These are phyloP conservation scores for Astrephomene gubernaculifera DNA, from an alignment of 139 green algal species.

Conservation along the genomic window DNA sequence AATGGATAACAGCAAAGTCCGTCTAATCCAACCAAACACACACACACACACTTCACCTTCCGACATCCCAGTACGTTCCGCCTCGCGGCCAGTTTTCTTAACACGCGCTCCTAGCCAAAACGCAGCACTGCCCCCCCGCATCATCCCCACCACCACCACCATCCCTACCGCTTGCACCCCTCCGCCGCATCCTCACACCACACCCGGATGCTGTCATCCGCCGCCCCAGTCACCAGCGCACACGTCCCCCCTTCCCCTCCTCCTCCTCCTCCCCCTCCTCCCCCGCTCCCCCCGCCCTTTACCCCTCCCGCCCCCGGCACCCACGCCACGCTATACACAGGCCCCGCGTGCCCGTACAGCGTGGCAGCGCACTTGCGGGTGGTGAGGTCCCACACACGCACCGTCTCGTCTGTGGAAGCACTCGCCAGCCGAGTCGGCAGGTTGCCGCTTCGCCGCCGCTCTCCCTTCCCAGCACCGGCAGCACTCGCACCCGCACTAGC, in stretches of 20 bases:
- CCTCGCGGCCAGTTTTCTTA: too few species aligned
- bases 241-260: too few species aligned
- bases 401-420: neutral
- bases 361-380: neutral
- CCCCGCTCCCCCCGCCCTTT: neutral
- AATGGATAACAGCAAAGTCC: too few species aligned
- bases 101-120: too few species aligned
- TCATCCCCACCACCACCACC: too few species aligned
- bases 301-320: neutral
- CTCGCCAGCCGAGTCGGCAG: neutral
- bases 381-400: constrained; percentile 9
- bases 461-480: too few species aligned
- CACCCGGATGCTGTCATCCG: constrained; percentile 15
- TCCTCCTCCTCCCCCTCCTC: neutral
- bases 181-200: neutral
- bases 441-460: neutral
- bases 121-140: too few species aligned
- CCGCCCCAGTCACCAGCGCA: neutral
- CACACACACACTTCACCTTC: too few species aligned
- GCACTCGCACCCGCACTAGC: too few species aligned
- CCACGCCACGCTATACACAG: constrained; percentile 3
- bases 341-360: constrained; percentile 1
- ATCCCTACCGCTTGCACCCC: neutral
- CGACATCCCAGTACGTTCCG: too few species aligned
- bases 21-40: too few species aligned